phyloP scores from a whole-genome alignment of 768 basidiomycete species.

The Clitopilus passeckerianus region DNA sequence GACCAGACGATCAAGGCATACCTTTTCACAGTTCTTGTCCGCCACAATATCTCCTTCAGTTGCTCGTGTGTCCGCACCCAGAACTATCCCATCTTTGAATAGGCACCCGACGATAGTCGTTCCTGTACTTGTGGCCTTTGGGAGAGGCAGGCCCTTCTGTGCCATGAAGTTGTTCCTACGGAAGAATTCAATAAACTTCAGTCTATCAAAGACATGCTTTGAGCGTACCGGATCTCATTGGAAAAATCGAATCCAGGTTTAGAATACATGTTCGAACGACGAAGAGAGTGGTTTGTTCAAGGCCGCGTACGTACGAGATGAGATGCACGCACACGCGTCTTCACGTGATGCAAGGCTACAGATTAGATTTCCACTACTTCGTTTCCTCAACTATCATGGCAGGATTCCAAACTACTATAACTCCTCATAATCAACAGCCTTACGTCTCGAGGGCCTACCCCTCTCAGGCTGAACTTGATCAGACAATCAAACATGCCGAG shows the following conservation, averaged over 20 bases:
- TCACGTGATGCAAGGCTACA: conserved; percentile 16
- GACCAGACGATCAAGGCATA: conserved; percentile 23
- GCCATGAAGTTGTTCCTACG: conserved; percentile 68
- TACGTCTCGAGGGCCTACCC: conserved; percentile 67
- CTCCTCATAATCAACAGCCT: conserved; percentile 72
- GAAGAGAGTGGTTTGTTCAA: conserved; percentile 30
- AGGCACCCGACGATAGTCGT: conserved; percentile 98
- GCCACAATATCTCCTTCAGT: conserved; percentile 93
- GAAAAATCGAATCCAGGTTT: conserved; percentile 74
- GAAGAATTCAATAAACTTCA: background rate
- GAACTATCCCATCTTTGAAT: conserved; percentile 87
- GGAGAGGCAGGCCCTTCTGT: conserved; percentile 66
- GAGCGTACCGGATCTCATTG: conserved; percentile 59
- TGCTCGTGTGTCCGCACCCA: conserved; percentile 96
- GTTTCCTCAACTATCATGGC: conserved; percentile 20
- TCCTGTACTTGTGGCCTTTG: conserved; percentile 88
- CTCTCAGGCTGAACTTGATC: conserved; percentile 52
- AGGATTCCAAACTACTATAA: conserved; percentile 71
- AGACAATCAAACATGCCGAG: conserved; percentile 47
- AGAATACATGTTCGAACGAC: conserved; percentile 38
- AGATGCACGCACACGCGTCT: conserved; percentile 20
- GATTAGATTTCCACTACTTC: conserved; percentile 13
- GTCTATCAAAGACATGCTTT: background rate
- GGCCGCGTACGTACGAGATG: conserved; percentile 1
- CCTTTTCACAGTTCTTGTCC: conserved; percentile 99